Base-by-base conservation (phyloP, 768 basidiomycete species). In the Tylopilus sp. region DNA sequence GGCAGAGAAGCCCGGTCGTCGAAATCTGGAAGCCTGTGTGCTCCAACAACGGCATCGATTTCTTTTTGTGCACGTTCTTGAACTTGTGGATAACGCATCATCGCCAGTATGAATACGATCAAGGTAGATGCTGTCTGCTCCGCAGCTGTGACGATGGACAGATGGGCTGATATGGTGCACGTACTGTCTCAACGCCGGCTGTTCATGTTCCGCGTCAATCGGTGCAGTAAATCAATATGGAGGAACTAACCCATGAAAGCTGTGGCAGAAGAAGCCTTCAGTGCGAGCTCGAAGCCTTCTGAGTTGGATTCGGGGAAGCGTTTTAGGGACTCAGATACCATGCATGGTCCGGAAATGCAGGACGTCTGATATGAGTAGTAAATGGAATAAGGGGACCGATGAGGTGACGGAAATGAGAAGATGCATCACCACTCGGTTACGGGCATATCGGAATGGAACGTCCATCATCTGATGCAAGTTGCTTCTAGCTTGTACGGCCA, bases 1-100 rank as follows among this genome's bases (percentile, higher is more conserved):
- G 67, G 69, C 40, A 73, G 48, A 4, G 57, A 58, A 6, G 55
- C 4, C 28, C 61, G 50, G 50, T 73, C 71, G 18, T 50, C 58
- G 22, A 66, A 63, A 22, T 56, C 35, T 1, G 70, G 65, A 5
- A 72, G 48, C 23, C 69, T 56, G 4, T 58, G 26, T 3, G 40
- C 49, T 48, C 73, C 73, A 20, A 69, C 18, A 23, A 62, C 53
- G 3, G 63, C 47, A 6, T 74, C 68, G 3, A 73, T 67, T 50
- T 73, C 71, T 44, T 54, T 63, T 44, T 65, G 68, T 6, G 65
- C 69, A 41, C 65, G 61, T 25, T 61, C 58, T 52, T 74, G 73
- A 15, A 60, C 62, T 28, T 72, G 53, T 8, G 71, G 71, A 48
- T 68, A 63, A 21, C 43, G 49, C 48, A 68, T 60, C 73, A 74